phyloP scores from a whole-genome alignment of 208 protist species.

The Leishmania tarentolae region DNA sequence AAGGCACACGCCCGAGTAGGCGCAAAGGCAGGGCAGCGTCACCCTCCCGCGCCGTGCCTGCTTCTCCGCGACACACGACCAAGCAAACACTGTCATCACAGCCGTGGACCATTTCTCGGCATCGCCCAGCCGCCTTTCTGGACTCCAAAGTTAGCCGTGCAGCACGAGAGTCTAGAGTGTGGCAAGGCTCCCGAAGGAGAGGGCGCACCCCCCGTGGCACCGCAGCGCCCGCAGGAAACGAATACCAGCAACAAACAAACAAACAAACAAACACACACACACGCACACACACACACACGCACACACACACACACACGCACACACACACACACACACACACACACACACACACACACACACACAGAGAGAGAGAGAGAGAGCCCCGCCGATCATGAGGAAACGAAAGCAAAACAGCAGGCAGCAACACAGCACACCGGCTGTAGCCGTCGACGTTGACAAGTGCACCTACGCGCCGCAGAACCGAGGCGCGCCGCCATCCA shows the following conservation, averaged over 20 bases:
- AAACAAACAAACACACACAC: too few relatives aligned
- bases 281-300: too few relatives aligned
- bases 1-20: not conserved
- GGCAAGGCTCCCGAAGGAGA: not conserved
- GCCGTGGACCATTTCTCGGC: not conserved
- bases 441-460: not conserved
- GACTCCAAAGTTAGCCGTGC: not conserved
- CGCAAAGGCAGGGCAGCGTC: not conserved
- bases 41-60: not conserved
- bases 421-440: not conserved
- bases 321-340: not conserved
- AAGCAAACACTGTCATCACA: not conserved
- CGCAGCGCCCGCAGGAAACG: not conserved
- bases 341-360: not conserved
- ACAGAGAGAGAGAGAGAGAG: not conserved
- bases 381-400: not conserved
- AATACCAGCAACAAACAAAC: not conserved
- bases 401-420: not conserved
- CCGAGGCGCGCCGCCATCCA: not conserved
- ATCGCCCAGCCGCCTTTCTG: not conserved
- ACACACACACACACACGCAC: too few relatives aligned
- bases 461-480: not conserved
- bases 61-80: too few relatives aligned
- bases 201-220: too few relatives aligned
- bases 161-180: not conserved